Evolutionary conservation across 768 basidiomycete genomes (phyloP).

Genomic region (Sarcodon aspratus): DNA sequence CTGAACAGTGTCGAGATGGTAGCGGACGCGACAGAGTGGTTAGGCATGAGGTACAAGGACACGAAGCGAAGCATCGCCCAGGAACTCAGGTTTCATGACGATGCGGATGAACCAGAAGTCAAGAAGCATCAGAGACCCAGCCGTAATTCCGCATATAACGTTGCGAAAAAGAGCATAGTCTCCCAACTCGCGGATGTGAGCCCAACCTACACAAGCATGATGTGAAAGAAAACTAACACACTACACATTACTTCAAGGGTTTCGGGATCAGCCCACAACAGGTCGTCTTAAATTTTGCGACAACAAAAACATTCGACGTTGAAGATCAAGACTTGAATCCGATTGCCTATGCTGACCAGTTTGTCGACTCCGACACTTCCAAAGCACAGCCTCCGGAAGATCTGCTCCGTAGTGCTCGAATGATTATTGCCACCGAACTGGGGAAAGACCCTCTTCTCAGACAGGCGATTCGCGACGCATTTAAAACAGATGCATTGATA

Average conservation of each 20-base stretch:
- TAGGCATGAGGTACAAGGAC: conserved; percentile 68
- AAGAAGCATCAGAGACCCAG: conserved; percentile 76
- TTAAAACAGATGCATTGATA: conserved; percentile 64
- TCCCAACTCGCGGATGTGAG: conserved; percentile 72
- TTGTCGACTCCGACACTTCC: conserved; percentile 53
- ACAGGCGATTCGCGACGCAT: conserved; percentile 62
- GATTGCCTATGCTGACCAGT: conserved; percentile 76
- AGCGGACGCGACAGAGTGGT: conserved; percentile 86
- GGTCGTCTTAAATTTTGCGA: conserved; percentile 74
- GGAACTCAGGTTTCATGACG: conserved; percentile 63
- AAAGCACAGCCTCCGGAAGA: conserved; percentile 54
- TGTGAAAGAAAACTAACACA: background rate
- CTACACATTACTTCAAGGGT: conserved; percentile 33
- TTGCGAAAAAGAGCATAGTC: conserved; percentile 70
- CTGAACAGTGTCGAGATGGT: conserved; percentile 81
- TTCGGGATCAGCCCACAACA: conserved; percentile 78
- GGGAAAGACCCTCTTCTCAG: conserved; percentile 88
- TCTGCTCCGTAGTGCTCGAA: conserved; percentile 59
- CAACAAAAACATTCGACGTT: conserved; percentile 51
- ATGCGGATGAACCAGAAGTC: conserved; percentile 39
- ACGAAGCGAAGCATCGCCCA: conserved; percentile 37
- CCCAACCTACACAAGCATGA: conserved; percentile 3
- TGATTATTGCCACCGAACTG: conserved; percentile 83
- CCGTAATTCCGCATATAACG: conserved; percentile 74
- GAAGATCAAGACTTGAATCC: conserved; percentile 81